Base-by-base conservation (phyloP, 495 filamentous ascomycete species). In the Diplogelasinospora grovesii region DNA sequence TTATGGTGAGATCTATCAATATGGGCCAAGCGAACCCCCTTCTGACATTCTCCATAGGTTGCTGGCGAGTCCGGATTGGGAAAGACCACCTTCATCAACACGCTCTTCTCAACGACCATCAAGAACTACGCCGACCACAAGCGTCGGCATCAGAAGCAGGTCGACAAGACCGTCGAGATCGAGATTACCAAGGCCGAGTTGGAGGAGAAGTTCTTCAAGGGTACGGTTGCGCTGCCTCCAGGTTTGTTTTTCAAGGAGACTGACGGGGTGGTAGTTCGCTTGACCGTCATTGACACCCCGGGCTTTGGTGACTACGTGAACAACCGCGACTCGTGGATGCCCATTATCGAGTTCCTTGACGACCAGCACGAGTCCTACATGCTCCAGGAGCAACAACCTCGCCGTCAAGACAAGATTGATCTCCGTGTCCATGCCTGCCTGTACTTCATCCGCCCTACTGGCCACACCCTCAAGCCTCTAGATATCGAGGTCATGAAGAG, bases 141-240 rank as follows among this genome's bases (percentile, higher is more conserved):
- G 73, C 84, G 86, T 64, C 85, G 92, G 53, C 92, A 98, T 69
- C 86, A 89, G 68, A 98, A 98, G 79, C 92, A 98, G 70, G 75
- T 95, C 40, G 92, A 98, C 74, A 96, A 96, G 71, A 98, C 92
- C 8, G 92, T 98, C 40, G 92, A 98, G 73, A 98, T 98, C 57
- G 92, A 97, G 65, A 98, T 98, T 60, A 98, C 92, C 62, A 98
- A 98, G 77, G 92, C 92, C 36, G 92, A 98, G 73, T 69, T 98
- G 45, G 92, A 98, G 71, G 92, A 98, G 81, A 98, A 98, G 76
- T 98, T 98, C 76, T 98, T 98, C 81, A 98, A 98, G 76, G 90
- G 90, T 97, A 75, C 41, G 49, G 24, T 22, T 14, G 34, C 27
- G 35, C 28, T 20, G 32, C 7, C 36, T 33, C 15, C 35, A 14